Base-by-base conservation (phyloP, 345 rosid genomes). In the Citrus mangshanensis region DNA sequence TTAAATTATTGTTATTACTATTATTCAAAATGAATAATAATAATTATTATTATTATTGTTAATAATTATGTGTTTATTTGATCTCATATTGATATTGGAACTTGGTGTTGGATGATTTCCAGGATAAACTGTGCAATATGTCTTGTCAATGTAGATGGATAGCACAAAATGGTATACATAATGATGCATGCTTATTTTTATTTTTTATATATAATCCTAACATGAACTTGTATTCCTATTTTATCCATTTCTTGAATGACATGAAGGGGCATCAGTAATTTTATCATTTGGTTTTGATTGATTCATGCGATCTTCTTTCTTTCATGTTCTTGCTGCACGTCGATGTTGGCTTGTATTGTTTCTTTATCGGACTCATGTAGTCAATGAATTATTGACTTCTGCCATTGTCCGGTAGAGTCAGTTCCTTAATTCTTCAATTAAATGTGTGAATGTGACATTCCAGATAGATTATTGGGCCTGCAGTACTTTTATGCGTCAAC, bases 391-490 rank as follows among this genome's bases (percentile, higher is more conserved):
- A 25, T 59, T 73, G 40, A 68, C 70, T 68, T 59, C 70, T 71
- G 82, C 72, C 70, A 63, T 73, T 79, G 79, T 83, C 75, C 7
- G 74, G 46, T 42, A 25, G 63, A 40, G 49, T 55, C 34, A 71
- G 85, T 84, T 27, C 28, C 28, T 27, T 27, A 27, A 27, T 27
- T 27, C 28, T 27, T 27, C 28, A 27, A 27, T 27, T 1, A 27
- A 27, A 27, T 27, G 1, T 27, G 28, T 27, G 28, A 27, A 27
- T 27, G 28, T 27, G 32, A 78, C 63, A 12, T 9, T 4, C 72
- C 27, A 62, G 37, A 71, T 60, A 63, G 76, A 69, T 24, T 38
- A 9, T 76, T 0, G 46, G 46, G 46, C 46, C 3, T 69, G n/a
- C 4, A 6, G 10, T 38, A 35, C 60, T 64, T 69, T 70, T 5